Percentiles rank a stretch among this genome's conserved stretches.
phyloP scores from a whole-genome alignment of 2,329 filamentous ascomycete species.

The Phialophora expanda region DNA sequence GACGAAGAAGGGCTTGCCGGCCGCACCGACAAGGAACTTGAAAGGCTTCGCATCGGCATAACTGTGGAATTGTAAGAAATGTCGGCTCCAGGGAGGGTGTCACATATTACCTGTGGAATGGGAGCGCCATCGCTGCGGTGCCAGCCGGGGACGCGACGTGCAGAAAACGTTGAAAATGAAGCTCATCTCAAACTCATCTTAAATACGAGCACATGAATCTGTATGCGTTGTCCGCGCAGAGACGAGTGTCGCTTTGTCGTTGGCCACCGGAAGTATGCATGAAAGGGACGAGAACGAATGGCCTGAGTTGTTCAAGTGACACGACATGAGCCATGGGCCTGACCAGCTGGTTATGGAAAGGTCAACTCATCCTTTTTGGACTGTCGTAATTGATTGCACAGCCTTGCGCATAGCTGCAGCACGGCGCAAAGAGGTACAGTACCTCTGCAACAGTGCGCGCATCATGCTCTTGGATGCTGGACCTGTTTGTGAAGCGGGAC shows the following conservation, averaged over 20 bases:
- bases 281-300: constrained; percentile 3
- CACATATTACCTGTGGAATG: constrained; percentile 18
- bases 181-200: not conserved
- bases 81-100: not conserved
- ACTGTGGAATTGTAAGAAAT: constrained; percentile 21
- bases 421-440: not conserved
- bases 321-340: constrained; percentile 3
- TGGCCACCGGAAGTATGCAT: not conserved
- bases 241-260: not conserved
- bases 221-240: constrained; percentile 2
- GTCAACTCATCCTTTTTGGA: not conserved
- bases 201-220: not conserved
- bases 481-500: not conserved
- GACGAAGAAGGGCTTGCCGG: constrained; percentile 32
- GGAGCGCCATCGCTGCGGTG: constrained; percentile 19
- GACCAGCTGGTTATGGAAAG: not conserved
- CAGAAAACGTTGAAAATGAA: not conserved
- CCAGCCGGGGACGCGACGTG: not conserved
- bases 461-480: not conserved
- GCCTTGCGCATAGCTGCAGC: not conserved
- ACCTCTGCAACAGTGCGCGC: not conserved
- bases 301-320: not conserved
- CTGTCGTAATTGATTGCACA: not conserved
- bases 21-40: constrained; percentile 31
- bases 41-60: constrained; percentile 37